Evolutionary conservation across 306 rosid species (phyloP), one percentile per base, ranked within the genome.

Genomic region (barrel medic (Medicago truncatula)): DNA sequence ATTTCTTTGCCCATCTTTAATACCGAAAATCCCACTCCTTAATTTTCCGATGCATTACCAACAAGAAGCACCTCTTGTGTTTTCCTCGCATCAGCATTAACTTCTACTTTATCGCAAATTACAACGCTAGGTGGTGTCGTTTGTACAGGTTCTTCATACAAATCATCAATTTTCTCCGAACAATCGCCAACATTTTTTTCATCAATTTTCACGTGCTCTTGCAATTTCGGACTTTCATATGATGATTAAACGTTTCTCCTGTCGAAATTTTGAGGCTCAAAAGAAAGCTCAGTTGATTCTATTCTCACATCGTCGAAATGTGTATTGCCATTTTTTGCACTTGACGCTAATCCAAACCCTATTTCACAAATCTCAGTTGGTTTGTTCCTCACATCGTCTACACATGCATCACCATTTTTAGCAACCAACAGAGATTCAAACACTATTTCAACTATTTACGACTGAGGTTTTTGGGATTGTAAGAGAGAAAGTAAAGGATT

Each of bases 101-200:
- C 74, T 82, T 50, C 57, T 4, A 54, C 41, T 14, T 20, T 18
- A 9, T 36, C 76, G 31, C 44, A 39, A 9, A 44, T 67, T 40
- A 74, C 86, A 25, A 71, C 60, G 68, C 84, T 91, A 1, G 78
- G 89, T 5, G 87, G 80, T 28, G 86, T 78, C 7, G 78, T 83
- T 77, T 28, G 79, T 4, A 65, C 28, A 9, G 9, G 13, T 64
- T 80, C 61, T 17, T 56, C 86, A 7, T 11, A 54, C 17, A 36
- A 49, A 61, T 47, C 86, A 28, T 28, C 34, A 28, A 28, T 28
- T 28, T 28, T 28, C 34, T 28, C 34, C 34, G 4, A 28, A 28
- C 34, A 28, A 28, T 28, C 34, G 4, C 34, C 4, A 28, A 2
- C 34, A 1, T 28, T 28, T 28, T 21, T 28, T 28, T 28, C 34